Evolutionary conservation across 2,329 filamentous ascomycete species (phyloP), one percentile per base, ranked within the genome.

Genomic region (Pseudogymnoascus sp.): DNA sequence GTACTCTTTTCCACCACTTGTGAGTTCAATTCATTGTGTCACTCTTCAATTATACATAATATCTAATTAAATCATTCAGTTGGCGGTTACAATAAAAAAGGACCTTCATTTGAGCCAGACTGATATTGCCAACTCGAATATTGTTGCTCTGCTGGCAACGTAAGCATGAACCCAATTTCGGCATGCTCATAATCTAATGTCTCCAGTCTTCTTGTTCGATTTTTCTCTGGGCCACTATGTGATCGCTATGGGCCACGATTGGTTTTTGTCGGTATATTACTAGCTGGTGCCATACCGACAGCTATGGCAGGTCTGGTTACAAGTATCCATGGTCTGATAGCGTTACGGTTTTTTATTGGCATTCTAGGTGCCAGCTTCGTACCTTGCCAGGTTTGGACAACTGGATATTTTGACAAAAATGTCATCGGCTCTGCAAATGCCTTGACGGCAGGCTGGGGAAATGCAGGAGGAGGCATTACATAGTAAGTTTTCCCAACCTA

Each of bases 371-470:
- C 86, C 1, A 83, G 84, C 1, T 93, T 93, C 68, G 89, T 93
- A 0, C 89, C 89, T 10, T 96, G 91, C 73, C 91, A 95, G 72
- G 92, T 96, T 5, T 96, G 92, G 90, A 90, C 88, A 8, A 96
- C 91, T 0, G 90, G 87, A 0, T 96, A 96, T 79, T 96, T 91
- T 72, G 92, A 97, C 76, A 94, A 92, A 77, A 94, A 92, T 69
- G 81, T 96, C 26, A 88, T 96, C 15, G 92, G 92, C 57, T 92
- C 90, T 5, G 90, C 91, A 64, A 97, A 96, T 71, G 88, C 90
- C 2, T 75, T 96, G 15, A 87, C 91, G 1, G 92, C 86, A 41
- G 92, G 92, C 11, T 87, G 89, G 77, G 92, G 92, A 59, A 96
- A 96, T 68, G 83, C 90, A 26, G 92, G 92, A 63, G 92, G 92